Percentiles rank a stretch among this genome's conserved stretches.
Conservation (phyloP, 2,329 filamentous ascomycete species). For the Epichloe typhina region DNA sequence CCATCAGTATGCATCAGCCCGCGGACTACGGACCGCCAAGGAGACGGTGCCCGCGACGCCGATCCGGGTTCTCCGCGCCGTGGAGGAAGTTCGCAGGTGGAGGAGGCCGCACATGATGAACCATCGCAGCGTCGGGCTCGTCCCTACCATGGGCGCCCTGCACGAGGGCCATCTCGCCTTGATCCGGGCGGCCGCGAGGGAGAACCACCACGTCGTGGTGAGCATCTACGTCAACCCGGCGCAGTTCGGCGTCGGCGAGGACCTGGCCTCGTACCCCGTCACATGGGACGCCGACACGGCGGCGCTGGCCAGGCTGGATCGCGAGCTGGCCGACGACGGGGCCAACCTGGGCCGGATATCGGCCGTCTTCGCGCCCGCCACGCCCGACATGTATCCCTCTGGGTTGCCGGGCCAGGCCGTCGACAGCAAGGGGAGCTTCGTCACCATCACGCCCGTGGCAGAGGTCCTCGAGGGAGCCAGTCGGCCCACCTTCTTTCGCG, state of each 20-base stretch:
- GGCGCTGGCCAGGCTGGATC: slow-evolving; percentile 54
- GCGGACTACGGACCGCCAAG: slow-evolving; percentile 11
- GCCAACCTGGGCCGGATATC: slow-evolving; percentile 54
- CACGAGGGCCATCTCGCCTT: slow-evolving; percentile 82
- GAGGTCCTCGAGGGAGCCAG: slow-evolving; percentile 72
- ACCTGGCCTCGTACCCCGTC: slow-evolving; percentile 76
- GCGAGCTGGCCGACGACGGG: slow-evolving; percentile 52
- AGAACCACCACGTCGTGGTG: slow-evolving; percentile 79
- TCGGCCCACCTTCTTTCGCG: slow-evolving; percentile 88
- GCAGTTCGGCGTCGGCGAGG: slow-evolving; percentile 83
- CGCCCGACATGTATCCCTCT: slow-evolving; percentile 75
- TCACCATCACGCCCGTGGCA: slow-evolving; percentile 77
- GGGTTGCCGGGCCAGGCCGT: slow-evolving; percentile 60
- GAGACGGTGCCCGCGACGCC: slow-evolving; percentile 41
- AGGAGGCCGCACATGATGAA: slow-evolving; percentile 51
- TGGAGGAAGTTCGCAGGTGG: slow-evolving; percentile 56
- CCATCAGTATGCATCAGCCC: slow-evolving; percentile 7
- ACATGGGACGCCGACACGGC: slow-evolving; percentile 72
- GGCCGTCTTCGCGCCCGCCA: slow-evolving; percentile 77
- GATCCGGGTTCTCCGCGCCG: slow-evolving; percentile 64
- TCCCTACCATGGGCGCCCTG: slow-evolving; percentile 97
- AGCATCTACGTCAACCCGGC: slow-evolving; percentile 94
- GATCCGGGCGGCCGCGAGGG: slow-evolving; percentile 67
- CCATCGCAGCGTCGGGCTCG: slow-evolving; percentile 66
- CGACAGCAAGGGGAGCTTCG: slow-evolving; percentile 66